Base-by-base conservation (phyloP, 164 flowering plant genomes). In the Nymphaea colorata region DNA sequence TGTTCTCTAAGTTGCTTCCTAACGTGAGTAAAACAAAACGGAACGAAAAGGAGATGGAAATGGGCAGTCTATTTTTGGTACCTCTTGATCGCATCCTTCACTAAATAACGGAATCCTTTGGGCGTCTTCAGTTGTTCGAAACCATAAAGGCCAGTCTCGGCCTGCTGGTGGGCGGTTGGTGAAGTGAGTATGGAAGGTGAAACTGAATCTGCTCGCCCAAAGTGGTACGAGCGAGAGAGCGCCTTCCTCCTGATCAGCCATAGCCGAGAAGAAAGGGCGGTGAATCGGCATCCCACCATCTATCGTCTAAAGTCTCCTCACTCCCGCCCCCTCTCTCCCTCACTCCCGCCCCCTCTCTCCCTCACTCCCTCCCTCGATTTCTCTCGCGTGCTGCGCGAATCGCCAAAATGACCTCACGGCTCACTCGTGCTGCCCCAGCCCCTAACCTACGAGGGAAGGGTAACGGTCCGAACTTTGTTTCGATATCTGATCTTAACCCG, bases 81-180 rank as follows among this genome's bases (percentile, higher is more conserved):
- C 98, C 93, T 84, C 59, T 89, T 84, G 61, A 91, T 90, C 59
- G 97, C 95, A 4, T 91, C 95, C 41, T 88, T 95, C 65, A 83
- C 97, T 73, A 91, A 86, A 41, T 86, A 80, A 55, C 79, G 87
- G 68, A 94, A 94, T 5, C 96, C 96, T 75, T 80, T 80, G 60
- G 99, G 75, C 4, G 86, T 70, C 73, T 82, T 91, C 76, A 94
- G 68, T 61, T 88, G 82, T 59, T 81, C 76, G 71, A 89, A 88
- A 45, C 96, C 96, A 68, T 94, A 94, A 59, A 94, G 91, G 25
- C 99, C 99, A 62, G 81, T 82, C 43, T 83, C 79, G 47, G 79
- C 66, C 69, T 61, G 66, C 68, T 67, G 44, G 36, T 68, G 65
- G 73, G 71, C 45, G 69, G 55, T 6, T 67, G 65, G 72, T 6